Conservation (phyloP, 306 rosid species). For the Begonia fuchsioides region DNA sequence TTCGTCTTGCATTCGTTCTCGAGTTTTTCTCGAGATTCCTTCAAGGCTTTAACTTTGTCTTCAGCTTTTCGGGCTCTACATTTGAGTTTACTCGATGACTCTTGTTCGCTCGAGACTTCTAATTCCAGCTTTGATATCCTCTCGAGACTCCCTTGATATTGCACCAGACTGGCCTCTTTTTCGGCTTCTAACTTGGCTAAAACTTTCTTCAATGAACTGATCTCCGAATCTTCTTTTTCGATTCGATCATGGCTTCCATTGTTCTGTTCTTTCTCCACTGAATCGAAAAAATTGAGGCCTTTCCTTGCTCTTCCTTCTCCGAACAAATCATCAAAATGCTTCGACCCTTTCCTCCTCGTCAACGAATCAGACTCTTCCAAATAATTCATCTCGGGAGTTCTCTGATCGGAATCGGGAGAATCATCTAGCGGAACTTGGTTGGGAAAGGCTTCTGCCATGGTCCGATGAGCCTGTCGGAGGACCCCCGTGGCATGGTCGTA, state of each 20-base stretch:
- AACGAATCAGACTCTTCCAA: conserved; percentile 12
- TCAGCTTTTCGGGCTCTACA: conserved; percentile 67
- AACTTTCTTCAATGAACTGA: conserved; percentile 54
- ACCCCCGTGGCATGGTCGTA: conserved; percentile 96
- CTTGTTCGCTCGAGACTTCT: conserved; percentile 52
- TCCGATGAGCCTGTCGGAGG: conserved; percentile 82
- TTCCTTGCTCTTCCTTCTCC: conserved; percentile 39
- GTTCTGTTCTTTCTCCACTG: conserved; percentile 27
- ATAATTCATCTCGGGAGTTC: conserved; percentile 52
- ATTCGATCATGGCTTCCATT: conserved; percentile 32
- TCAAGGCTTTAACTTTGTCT: conserved; percentile 58
- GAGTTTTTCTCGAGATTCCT: conserved; percentile 39
- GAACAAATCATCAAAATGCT: conserved; percentile 43
- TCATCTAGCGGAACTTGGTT: conserved; percentile 79
- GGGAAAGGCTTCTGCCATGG: conserved; percentile 94
- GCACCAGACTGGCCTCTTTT: conserved; percentile 78
- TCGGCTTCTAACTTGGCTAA: conserved; percentile 70
- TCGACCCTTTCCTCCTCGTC: conserved; percentile 6
- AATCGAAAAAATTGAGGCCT: conserved; percentile 53
- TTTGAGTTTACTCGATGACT: conserved; percentile 34
- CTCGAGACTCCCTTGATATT: conserved; percentile 71
- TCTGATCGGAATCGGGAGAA: conserved; percentile 58
- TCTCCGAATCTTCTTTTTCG: conserved; percentile 62
- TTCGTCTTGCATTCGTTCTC: conserved; percentile 55
- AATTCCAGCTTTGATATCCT: conserved; percentile 52